These are phyloP conservation scores for Saksenaea oblongispora DNA, from an alignment of 371 early-diverging fungal species.

Conservation along the genomic window DNA sequence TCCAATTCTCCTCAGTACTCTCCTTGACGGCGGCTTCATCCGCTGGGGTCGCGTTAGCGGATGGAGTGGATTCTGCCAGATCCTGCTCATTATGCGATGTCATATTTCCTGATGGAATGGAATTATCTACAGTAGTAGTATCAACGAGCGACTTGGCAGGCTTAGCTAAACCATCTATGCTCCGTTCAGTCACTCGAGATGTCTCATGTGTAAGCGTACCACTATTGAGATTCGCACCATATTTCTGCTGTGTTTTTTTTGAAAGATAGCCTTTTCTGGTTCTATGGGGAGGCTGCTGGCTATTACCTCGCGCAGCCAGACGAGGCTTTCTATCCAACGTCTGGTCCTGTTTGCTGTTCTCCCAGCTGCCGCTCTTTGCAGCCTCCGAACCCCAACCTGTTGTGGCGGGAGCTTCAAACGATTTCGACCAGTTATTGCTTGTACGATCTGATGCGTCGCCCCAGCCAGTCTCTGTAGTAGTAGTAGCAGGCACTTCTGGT, in stretches of 20 bases:
- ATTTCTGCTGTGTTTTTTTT: background rate
- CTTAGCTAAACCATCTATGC: no score
- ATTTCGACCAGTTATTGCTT: background rate
- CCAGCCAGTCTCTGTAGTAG: background rate
- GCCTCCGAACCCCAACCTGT: background rate
- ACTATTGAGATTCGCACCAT: background rate
- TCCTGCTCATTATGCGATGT: no score
- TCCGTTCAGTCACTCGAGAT: no score
- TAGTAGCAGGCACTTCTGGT: background rate
- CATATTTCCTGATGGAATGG: no score
- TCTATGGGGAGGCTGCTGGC: background rate
- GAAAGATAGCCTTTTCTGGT: background rate
- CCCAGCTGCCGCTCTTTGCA: background rate
- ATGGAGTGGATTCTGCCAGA: no score
- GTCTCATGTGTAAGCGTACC: background rate
- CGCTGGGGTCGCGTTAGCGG: no score
- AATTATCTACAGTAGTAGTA: no score
- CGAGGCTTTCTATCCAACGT: background rate
- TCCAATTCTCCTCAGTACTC: no score
- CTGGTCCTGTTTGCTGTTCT: background rate
- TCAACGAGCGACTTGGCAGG: no score
- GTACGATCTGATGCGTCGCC: background rate
- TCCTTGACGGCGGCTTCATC: no score
- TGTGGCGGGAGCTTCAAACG: constrained; percentile 1
- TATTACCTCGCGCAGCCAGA: background rate